Evolutionary conservation across 208 protist species (phyloP).

Genomic region (Leishmania aethiopica): DNA sequence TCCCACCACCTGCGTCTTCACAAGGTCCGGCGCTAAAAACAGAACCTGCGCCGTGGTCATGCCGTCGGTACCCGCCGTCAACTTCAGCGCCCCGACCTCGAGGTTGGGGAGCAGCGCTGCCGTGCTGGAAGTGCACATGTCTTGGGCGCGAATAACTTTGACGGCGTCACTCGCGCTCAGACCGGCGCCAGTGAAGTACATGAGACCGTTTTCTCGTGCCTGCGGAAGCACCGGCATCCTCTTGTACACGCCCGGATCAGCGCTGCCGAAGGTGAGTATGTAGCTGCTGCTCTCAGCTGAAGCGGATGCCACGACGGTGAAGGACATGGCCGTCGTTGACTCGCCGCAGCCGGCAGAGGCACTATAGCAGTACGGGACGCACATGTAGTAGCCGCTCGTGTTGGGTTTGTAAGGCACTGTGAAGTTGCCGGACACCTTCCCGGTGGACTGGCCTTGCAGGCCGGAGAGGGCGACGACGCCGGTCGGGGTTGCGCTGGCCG

Average conservation of each 20-base stretch:
- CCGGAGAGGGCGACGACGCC: constrained; percentile 32
- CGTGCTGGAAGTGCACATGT: constrained; percentile 55
- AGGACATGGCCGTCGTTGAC: constrained; percentile 50
- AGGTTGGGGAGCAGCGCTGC: constrained; percentile 70
- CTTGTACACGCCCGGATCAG: constrained; percentile 69
- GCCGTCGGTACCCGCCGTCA: not conserved
- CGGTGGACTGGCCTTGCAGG: constrained; percentile 33
- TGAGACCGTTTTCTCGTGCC: constrained; percentile 61
- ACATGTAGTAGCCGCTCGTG: constrained; percentile 65
- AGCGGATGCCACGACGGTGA: constrained; percentile 51
- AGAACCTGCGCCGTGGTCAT: constrained; percentile 29
- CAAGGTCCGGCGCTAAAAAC: constrained; percentile 73
- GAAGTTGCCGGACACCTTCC: constrained; percentile 53
- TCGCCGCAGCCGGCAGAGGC: constrained; percentile 32
- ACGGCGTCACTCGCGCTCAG: constrained; percentile 57
- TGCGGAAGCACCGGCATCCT: constrained; percentile 62
- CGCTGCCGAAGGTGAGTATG: constrained; percentile 42
- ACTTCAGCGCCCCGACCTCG: constrained; percentile 38
- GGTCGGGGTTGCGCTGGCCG: constrained; percentile 2
- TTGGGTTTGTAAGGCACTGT: constrained; percentile 60
- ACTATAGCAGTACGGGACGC: constrained; percentile 82
- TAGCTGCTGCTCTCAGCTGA: constrained; percentile 13
- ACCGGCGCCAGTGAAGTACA: constrained; percentile 62
- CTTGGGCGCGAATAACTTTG: constrained; percentile 48
- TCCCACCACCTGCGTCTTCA: constrained; percentile 50